phyloP scores from a whole-genome alignment of 257 asterid species.

The Rubia yunnanensis region DNA sequence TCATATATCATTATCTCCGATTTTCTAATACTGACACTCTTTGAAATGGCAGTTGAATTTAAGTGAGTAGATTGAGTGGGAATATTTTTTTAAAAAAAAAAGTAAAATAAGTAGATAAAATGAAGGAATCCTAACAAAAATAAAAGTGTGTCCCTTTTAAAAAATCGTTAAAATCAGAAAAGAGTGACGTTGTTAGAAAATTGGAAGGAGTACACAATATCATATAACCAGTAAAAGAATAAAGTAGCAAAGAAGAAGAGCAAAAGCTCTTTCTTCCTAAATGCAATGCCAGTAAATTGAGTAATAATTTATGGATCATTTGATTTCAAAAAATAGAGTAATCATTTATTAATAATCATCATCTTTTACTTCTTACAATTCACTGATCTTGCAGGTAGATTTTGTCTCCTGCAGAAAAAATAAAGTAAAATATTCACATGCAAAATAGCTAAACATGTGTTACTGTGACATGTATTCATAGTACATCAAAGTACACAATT shows the following conservation, averaged over 20 bases:
- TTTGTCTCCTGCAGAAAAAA: slow-evolving; percentile 31
- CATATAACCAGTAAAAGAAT: slow-evolving; percentile 27
- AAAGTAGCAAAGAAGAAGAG: slow-evolving; percentile 23
- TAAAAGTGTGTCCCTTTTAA: no score
- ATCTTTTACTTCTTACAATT: slow-evolving; percentile 50
- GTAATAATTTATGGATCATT: slow-evolving; percentile 50
- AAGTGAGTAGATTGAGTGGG: no score
- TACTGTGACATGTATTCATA: background rate
- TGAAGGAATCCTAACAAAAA: no score
- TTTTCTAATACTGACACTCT: no score
- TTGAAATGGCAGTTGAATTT: no score
- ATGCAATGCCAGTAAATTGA: slow-evolving; percentile 22
- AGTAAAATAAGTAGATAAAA: no score
- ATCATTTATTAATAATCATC: slow-evolving; percentile 71
- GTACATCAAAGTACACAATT: slow-evolving; percentile 44
- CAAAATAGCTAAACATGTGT: slow-evolving; percentile 6
- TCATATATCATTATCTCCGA: slow-evolving; percentile 18
- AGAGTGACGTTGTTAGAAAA: no score
- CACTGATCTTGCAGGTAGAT: slow-evolving; percentile 56
- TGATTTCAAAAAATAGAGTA: slow-evolving; percentile 37
- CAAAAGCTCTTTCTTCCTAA: slow-evolving; percentile 47
- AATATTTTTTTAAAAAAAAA: no score
- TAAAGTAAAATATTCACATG: slow-evolving; percentile 2
- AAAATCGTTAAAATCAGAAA: no score
- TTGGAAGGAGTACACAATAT: background rate